These are phyloP conservation scores for Exophiala calicioides DNA, from an alignment of 2,329 filamentous ascomycete species.

Conservation along the genomic window DNA sequence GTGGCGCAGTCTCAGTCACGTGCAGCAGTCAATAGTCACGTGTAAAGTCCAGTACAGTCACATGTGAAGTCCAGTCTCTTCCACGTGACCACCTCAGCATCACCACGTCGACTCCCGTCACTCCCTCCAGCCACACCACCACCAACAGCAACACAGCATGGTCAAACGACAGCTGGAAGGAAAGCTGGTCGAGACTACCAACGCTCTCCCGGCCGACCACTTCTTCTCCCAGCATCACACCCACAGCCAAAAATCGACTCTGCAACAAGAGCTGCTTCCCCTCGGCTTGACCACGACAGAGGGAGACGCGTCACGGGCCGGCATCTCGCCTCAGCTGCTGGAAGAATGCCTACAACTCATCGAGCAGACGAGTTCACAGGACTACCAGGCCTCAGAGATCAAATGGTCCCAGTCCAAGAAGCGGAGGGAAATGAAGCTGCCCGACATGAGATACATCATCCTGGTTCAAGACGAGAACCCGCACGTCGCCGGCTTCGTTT, in stretches of 20 bases:
- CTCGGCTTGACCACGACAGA: too few relatives aligned
- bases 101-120: too few relatives aligned
- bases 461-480: conserved; percentile 30
- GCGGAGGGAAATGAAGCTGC: conserved; percentile 58
- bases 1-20: too few relatives aligned
- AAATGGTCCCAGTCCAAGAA: conserved; percentile 60
- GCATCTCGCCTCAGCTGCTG: conserved; percentile 45
- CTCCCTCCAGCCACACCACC: too few relatives aligned
- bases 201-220: conserved; percentile 40
- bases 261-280: too few relatives aligned
- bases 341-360: conserved; percentile 57
- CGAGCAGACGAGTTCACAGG: conserved; percentile 53
- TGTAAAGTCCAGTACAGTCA: too few relatives aligned
- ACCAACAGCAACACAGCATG: too few relatives aligned
- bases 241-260: conserved; percentile 29
- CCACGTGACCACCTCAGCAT: too few relatives aligned
- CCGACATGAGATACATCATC: conserved; percentile 61
- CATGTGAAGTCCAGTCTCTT: too few relatives aligned
- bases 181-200: conserved; percentile 45
- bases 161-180: too few relatives aligned
- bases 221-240: conserved; percentile 40
- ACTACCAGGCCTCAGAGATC: conserved; percentile 53
- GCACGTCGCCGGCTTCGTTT: conserved; percentile 47
- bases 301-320: conserved; percentile 24
- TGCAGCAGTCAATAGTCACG: too few relatives aligned